phyloP scores from a whole-genome alignment of 1,139 yeast species.

The Sugiyamaella sp. region DNA sequence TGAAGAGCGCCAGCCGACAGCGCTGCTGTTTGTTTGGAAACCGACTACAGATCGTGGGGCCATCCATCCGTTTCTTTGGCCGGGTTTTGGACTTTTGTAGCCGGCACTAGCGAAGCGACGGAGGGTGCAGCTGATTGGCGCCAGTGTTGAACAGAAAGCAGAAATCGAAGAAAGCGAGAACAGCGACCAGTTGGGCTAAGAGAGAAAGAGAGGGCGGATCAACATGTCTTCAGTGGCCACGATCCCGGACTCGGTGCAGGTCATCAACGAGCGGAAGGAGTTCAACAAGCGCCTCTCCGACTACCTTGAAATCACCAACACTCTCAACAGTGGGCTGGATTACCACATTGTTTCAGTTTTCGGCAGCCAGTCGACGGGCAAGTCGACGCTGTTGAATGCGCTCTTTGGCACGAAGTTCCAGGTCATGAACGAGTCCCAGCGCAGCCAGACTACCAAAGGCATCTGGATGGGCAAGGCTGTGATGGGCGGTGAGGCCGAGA shows the following conservation, averaged over 20 bases:
- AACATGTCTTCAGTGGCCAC: neutral
- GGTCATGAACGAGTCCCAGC: slow-evolving; percentile 82
- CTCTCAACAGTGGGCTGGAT: slow-evolving; percentile 59
- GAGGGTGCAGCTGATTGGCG: too few relatives aligned
- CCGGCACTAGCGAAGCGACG: too few relatives aligned
- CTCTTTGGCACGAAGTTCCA: slow-evolving; percentile 86
- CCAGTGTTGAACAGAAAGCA: too few relatives aligned
- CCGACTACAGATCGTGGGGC: too few relatives aligned
- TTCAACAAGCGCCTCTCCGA: slow-evolving; percentile 47
- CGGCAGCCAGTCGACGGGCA: slow-evolving; percentile 97
- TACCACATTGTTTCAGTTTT: slow-evolving; percentile 94
- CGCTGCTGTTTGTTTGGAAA: too few relatives aligned
- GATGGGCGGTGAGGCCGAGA: slow-evolving; percentile 23
- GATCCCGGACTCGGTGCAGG: slow-evolving; percentile 52
- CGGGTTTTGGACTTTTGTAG: too few relatives aligned
- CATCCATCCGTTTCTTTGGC: too few relatives aligned
- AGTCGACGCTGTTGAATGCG: slow-evolving; percentile 83
- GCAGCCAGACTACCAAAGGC: slow-evolving; percentile 89
- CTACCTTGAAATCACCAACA: slow-evolving; percentile 44
- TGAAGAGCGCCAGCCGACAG: too few relatives aligned
- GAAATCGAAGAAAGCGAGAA: too few relatives aligned
- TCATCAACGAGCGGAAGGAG: slow-evolving; percentile 74
- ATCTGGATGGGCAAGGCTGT: slow-evolving; percentile 76
- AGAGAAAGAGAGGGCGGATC: too few relatives aligned
- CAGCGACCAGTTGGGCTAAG: too few relatives aligned